These are phyloP conservation scores for Nelumbo lutea DNA, from an alignment of 164 flowering plant species.

Conservation along the genomic window DNA sequence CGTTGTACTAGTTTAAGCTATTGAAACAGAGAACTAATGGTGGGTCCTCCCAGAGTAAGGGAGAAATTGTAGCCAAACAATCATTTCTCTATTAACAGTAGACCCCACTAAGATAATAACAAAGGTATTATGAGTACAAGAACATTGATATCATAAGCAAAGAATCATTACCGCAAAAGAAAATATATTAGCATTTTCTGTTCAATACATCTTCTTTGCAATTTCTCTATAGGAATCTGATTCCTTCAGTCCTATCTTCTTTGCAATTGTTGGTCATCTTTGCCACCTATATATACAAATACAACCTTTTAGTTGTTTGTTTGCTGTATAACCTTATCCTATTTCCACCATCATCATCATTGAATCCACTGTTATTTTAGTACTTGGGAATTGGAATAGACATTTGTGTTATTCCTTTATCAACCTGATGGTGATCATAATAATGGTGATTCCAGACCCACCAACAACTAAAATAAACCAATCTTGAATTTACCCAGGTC, in stretches of 20 bases:
- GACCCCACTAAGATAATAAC: not conserved
- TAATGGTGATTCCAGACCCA: constrained; percentile 1
- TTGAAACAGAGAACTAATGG: not conserved
- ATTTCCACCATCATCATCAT: not conserved
- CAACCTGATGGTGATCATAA: not conserved
- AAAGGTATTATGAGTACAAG: not conserved
- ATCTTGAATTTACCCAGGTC: not conserved
- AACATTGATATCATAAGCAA: not conserved
- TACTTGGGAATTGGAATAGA: not conserved
- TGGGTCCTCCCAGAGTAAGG: not conserved
- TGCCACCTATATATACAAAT: too few species aligned
- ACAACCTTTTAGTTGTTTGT: too few species aligned
- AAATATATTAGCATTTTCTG: not conserved
- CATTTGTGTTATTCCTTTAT: too few species aligned
- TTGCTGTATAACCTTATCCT: too few species aligned
- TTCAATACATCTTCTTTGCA: not conserved
- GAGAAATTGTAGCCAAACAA: not conserved
- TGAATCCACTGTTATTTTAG: not conserved
- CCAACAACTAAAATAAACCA: not conserved
- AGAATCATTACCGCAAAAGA: not conserved
- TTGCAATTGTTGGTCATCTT: too few species aligned
- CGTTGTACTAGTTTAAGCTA: not conserved
- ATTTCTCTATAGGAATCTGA: too few species aligned
- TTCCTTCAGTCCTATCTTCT: too few species aligned
- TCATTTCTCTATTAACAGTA: not conserved